These are phyloP conservation scores for Mycena vitilis DNA, from an alignment of 768 basidiomycete species.

Conservation along the genomic window DNA sequence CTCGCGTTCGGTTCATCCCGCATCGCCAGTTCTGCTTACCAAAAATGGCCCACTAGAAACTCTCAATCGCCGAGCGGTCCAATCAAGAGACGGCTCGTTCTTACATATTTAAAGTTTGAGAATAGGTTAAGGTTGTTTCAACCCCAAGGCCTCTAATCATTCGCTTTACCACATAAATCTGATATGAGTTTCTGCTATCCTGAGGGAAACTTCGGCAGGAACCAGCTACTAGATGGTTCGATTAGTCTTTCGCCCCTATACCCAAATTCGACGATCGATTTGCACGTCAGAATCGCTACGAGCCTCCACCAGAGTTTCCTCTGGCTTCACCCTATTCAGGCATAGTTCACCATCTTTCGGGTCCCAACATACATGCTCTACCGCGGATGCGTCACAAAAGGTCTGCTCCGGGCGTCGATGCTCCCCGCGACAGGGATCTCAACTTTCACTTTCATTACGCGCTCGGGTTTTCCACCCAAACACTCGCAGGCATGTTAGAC, in stretches of 20 bases:
- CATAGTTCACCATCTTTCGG: constrained; percentile 94
- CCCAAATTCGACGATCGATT: constrained; percentile 96
- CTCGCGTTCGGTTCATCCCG: constrained; percentile 77
- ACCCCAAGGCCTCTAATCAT: constrained; percentile 94
- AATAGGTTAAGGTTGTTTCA: constrained; percentile 89
- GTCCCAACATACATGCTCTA: constrained; percentile 89
- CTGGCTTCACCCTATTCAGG: constrained; percentile 92
- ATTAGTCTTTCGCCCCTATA: constrained; percentile 98
- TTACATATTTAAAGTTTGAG: constrained; percentile 89
- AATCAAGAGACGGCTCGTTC: constrained; percentile 85
- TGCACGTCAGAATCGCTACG: constrained; percentile 97
- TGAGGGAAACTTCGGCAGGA: constrained; percentile 91
- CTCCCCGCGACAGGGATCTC: constrained; percentile 72
- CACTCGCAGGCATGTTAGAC: too few relatives aligned
- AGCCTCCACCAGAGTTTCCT: constrained; percentile 50
- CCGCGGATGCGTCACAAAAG: constrained; percentile 80
- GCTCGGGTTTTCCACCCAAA: too few relatives aligned
- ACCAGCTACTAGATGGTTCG: constrained; percentile 95
- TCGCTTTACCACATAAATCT: constrained; percentile 82
- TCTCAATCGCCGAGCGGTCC: constrained; percentile 86
- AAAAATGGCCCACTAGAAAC: constrained; percentile 87
- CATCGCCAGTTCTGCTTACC: constrained; percentile 78
- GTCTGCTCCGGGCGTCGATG: constrained; percentile 82
- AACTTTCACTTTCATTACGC: too few relatives aligned
- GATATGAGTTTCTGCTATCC: constrained; percentile 67